Conservation (phyloP, 129 eudicot species). For the Pulicaria dysenterica region DNA sequence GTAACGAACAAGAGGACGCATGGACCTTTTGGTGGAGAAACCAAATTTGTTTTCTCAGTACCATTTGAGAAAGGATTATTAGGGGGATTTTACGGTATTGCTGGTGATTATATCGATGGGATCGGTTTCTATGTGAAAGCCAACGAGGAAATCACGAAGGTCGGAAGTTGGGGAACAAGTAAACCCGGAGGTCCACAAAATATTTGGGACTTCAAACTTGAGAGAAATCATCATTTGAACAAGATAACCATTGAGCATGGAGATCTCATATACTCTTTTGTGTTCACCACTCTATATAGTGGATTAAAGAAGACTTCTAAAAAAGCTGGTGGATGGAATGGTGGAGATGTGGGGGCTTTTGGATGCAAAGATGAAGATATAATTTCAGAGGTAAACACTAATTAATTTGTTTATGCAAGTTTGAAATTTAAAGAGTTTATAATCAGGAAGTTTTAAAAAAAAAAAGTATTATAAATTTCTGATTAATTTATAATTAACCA, state of each 20-base stretch:
- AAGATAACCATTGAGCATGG: constrained; percentile 11
- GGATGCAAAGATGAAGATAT: background rate
- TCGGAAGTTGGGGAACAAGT: background rate
- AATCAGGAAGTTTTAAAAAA: too few relatives aligned
- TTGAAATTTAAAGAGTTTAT: too few relatives aligned
- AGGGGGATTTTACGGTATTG: constrained; percentile 14
- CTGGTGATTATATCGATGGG: background rate
- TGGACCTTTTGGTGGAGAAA: constrained; percentile 24
- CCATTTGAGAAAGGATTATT: constrained; percentile 5
- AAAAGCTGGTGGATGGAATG: background rate
- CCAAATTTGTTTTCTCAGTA: background rate
- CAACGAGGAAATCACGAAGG: background rate
- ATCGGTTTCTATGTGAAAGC: background rate
- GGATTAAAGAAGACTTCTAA: background rate
- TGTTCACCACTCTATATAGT: background rate
- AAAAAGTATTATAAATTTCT: too few relatives aligned
- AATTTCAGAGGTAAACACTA: background rate
- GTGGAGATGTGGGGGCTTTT: background rate
- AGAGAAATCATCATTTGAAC: background rate
- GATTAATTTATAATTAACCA: too few relatives aligned
- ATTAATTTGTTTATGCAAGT: too few relatives aligned
- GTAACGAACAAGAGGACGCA: background rate
- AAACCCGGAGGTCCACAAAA: background rate
- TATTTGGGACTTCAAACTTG: background rate
- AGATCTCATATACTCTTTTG: constrained; percentile 10